Evolutionary conservation across 768 basidiomycete species (phyloP), one percentile per base, ranked within the genome.

Genomic region (Dioszegia crocea): DNA sequence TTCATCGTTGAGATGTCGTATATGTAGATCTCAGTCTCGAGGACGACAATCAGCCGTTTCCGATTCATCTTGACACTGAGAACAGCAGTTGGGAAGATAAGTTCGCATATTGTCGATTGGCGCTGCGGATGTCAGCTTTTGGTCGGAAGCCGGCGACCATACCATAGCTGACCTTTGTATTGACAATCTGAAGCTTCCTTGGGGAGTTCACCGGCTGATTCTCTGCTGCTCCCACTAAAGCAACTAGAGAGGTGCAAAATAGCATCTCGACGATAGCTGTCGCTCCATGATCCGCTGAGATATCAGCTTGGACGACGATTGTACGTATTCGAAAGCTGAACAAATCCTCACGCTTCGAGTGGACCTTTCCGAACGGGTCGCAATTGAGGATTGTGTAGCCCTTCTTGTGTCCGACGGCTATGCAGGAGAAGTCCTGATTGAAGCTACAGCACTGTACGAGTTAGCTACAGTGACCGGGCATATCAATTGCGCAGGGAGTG

Each of bases 1-100:
- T 92, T 87, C 96, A 99, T 98, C 66, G 97, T 99, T 47, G 88
- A 89, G 70, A 98, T 98, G 75, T 99, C 96, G 73, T 98, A 98
- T 49, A 97, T 91, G 80, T 99, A 99, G 45, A 99, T 97, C 77
- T 97, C 93, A n/a, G 84, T 84, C 75, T 97, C 96, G 48, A 99
- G 84, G 5, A 98, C 88, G 67, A 99, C 92, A 29, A 97, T 90
- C 45, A 99, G 84, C 0, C 91, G 88, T 78, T 96, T 94, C 54
- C 96, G 85, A 79, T 99, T 99, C 70, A 99, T 83, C 80, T 96
- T 97, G 75, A 99, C 94, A n/a, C 89, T 84, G 26, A 99, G 85
- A 55, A 99, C 93, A 2, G 91, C 90, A 0, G 91, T 92, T 0
- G 96, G 96, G 76, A 99, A 99, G 4, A 96, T 83, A 17, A 98